Evolutionary conservation across 164 flowering plant genomes (phyloP).

Genomic region (Litsea cubeba): DNA sequence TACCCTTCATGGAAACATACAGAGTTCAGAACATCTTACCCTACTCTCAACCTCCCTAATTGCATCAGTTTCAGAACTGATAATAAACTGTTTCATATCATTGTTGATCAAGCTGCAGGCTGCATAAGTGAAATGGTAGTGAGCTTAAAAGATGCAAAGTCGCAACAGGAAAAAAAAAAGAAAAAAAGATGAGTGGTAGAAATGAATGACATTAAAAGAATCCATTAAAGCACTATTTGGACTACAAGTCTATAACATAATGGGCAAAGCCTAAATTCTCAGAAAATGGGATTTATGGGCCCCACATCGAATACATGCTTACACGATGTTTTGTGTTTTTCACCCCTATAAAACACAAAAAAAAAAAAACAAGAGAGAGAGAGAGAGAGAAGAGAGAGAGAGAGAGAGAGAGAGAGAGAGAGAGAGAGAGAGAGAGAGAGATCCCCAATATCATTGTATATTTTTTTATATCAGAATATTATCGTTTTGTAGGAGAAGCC

Average conservation of each 20-base stretch:
- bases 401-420: too few relatives aligned
- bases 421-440: too few relatives aligned
- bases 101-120: constrained; percentile 92
- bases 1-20: neutral
- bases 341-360: too few relatives aligned
- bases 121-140: constrained; percentile 25
- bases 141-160: neutral
- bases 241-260: neutral
- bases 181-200: neutral
- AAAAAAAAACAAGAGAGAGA: too few relatives aligned
- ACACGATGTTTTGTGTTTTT: neutral
- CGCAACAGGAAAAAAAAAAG: neutral
- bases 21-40: constrained; percentile 34
- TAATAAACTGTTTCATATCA: constrained; percentile 86
- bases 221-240: neutral
- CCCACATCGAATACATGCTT: neutral
- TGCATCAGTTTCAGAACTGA: constrained; percentile 91
- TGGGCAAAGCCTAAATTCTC: neutral
- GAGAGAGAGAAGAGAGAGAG: too few relatives aligned
- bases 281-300: neutral
- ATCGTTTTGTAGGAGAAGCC: neutral
- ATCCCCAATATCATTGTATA: too few relatives aligned
- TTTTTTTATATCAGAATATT: too few relatives aligned
- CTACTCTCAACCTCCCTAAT: constrained; percentile 79
- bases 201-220: neutral